These are phyloP conservation scores for Flaveria bidentis DNA, from an alignment of 129 eudicot species.

Conservation along the genomic window DNA sequence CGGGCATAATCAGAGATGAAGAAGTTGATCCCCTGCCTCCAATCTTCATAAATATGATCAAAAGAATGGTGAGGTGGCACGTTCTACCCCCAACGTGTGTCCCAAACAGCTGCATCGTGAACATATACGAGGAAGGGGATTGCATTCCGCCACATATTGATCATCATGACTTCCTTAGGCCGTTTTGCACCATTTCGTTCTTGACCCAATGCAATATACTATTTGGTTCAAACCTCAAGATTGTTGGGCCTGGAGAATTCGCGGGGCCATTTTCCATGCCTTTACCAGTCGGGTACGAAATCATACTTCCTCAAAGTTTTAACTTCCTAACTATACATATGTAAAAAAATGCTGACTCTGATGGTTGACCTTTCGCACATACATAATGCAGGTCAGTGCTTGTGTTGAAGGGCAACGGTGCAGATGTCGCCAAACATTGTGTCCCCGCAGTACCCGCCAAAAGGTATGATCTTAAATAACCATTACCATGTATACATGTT, in stretches of 20 bases:
- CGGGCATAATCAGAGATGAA: slow-evolving; percentile 63
- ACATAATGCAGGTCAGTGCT: slow-evolving; percentile 61
- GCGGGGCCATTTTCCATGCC: slow-evolving; percentile 62
- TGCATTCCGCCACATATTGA: slow-evolving; percentile 85
- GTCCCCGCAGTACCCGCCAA: slow-evolving; percentile 66
- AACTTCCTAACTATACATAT: background rate
- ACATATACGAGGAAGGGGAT: slow-evolving; percentile 70
- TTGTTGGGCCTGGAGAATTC: slow-evolving; percentile 66
- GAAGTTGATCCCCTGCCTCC: slow-evolving; percentile 72
- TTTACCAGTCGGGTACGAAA: slow-evolving; percentile 59
- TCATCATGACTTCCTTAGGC: slow-evolving; percentile 71
- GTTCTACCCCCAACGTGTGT: slow-evolving; percentile 68
- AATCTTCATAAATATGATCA: slow-evolving; percentile 55
- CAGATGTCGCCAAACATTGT: slow-evolving; percentile 78
- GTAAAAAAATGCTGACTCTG: background rate
- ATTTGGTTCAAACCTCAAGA: slow-evolving; percentile 57
- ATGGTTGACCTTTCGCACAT: slow-evolving; percentile 14
- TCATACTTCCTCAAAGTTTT: background rate
- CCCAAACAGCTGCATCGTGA: slow-evolving; percentile 74
- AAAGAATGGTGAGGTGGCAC: slow-evolving; percentile 64
- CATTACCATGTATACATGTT: background rate
- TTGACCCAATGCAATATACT: slow-evolving; percentile 67
- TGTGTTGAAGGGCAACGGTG: slow-evolving; percentile 67
- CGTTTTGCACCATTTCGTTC: slow-evolving; percentile 71
- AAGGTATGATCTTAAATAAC: slow-evolving; percentile 41